Evolutionary conservation across 306 rosid genomes (phyloP).

Genomic region (Malus orientalis): DNA sequence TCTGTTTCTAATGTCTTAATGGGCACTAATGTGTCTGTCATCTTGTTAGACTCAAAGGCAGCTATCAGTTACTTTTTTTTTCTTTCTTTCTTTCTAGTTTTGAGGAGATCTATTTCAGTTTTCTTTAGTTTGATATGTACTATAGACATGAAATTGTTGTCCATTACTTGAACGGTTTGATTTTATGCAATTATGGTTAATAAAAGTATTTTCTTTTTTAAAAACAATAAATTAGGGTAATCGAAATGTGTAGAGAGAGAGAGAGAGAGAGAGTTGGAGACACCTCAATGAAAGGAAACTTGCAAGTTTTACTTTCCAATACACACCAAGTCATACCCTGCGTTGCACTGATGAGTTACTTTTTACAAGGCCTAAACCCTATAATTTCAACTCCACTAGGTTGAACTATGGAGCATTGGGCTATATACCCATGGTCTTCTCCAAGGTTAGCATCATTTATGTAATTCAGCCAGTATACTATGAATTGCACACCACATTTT

Average conservation of each 20-base stretch:
- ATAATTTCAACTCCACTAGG: neutral
- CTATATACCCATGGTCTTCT: neutral
- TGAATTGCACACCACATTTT: neutral
- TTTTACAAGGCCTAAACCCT: neutral
- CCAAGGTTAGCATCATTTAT: neutral
- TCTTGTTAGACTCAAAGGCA: neutral
- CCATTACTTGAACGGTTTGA: neutral
- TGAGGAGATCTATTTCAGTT: neutral
- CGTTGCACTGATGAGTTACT: neutral
- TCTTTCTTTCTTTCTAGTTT: neutral
- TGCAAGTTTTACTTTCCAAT: neutral
- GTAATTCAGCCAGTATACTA: neutral
- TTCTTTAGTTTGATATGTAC: neutral
- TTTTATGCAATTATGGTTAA: neutral
- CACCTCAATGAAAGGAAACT: neutral
- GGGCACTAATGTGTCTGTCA: neutral
- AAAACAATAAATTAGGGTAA: neutral
- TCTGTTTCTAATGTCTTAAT: neutral
- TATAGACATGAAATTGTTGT: neutral
- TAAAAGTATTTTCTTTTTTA: neutral
- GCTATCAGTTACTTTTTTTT: neutral
- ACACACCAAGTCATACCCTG: neutral
- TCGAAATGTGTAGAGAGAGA: neutral
- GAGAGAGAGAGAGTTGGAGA: neutral
- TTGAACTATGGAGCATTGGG: neutral